phyloP scores from a whole-genome alignment of 1,284 basidiomycete species.

The Cystobasidiaceae sp. region DNA sequence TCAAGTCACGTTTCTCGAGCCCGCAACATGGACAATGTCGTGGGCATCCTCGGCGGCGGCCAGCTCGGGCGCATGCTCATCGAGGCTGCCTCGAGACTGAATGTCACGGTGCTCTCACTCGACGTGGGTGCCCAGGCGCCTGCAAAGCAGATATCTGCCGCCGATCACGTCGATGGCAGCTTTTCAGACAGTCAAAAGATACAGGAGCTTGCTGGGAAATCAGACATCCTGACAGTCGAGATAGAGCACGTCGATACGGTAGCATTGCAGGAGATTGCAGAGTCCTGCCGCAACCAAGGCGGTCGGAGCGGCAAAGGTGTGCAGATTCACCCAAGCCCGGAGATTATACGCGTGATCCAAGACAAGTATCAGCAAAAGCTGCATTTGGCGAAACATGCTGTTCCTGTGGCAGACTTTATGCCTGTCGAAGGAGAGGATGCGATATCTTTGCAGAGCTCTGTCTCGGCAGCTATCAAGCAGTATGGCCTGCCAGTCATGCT shows the following conservation, averaged over 20 bases:
- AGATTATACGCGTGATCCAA: conserved; percentile 83
- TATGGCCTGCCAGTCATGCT: conserved; percentile 92
- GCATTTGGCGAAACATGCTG: conserved; percentile 58
- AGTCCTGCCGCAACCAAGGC: conserved; percentile 46
- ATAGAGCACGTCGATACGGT: conserved; percentile 91
- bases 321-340: conserved; percentile 76
- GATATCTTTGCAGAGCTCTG: conserved; percentile 51
- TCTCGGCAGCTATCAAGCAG: conserved; percentile 54
- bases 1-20: no score
- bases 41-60: conserved; percentile 63
- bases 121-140: conserved; percentile 75
- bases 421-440: conserved; percentile 32
- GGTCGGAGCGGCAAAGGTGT: conserved; percentile 47
- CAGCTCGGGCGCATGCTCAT: conserved; percentile 98
- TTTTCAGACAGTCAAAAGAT: conserved; percentile 81
- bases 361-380: conserved; percentile 91
- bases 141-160: conserved; percentile 75
- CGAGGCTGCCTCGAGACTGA: conserved; percentile 80
- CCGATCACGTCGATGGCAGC: conserved; percentile 75
- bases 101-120: conserved; percentile 80
- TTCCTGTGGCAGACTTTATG: conserved; percentile 69
- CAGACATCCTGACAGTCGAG: conserved; percentile 89
- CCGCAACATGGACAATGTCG: conserved; percentile 17
- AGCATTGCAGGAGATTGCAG: conserved; percentile 65
- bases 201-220: conserved; percentile 67